These are phyloP conservation scores for Aspergillus flavus DNA, from an alignment of 2,329 filamentous ascomycete species.

Conservation along the genomic window DNA sequence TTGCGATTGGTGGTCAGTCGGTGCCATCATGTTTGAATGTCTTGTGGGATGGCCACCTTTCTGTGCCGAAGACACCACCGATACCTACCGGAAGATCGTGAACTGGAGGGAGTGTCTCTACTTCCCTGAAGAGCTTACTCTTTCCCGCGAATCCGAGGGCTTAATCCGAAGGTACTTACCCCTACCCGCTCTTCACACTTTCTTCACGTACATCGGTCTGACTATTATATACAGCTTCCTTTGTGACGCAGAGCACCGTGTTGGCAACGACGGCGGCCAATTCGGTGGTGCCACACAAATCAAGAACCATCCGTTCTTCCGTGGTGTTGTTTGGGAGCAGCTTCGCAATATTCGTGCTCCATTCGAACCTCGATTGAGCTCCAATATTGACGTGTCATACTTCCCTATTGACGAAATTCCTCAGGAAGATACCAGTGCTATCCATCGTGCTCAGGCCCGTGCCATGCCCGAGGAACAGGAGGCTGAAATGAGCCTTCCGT, in stretches of 20 bases:
- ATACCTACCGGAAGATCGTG: slow-evolving; percentile 98
- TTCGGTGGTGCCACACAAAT: slow-evolving; percentile 82
- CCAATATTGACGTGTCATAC: slow-evolving; percentile 94
- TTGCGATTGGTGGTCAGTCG: slow-evolving; percentile 99
- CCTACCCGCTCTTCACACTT: background rate
- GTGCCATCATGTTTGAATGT: slow-evolving; percentile 99
- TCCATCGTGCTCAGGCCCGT: slow-evolving; percentile 80
- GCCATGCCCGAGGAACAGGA: slow-evolving; percentile 75
- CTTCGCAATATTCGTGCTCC: slow-evolving; percentile 90
- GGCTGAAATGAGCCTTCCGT: slow-evolving; percentile 93
- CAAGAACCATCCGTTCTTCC: slow-evolving; percentile 94
- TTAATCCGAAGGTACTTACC: slow-evolving; percentile 79
- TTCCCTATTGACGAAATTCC: slow-evolving; percentile 99
- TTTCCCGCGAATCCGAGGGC: slow-evolving; percentile 86
- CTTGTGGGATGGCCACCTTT: slow-evolving; percentile 98
- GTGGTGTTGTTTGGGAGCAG: slow-evolving; percentile 91
- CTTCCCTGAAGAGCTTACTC: slow-evolving; percentile 91
- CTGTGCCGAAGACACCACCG: slow-evolving; percentile 95
- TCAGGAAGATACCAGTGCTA: slow-evolving; percentile 88
- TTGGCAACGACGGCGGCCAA: slow-evolving; percentile 67
- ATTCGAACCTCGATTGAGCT: slow-evolving; percentile 91
- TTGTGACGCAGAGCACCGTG: slow-evolving; percentile 88
- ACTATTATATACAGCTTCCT: slow-evolving; percentile 67
- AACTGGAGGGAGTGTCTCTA: slow-evolving; percentile 96
- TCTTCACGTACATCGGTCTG: slow-evolving; percentile 19